Evolutionary conservation across 83 land plant genomes (phyloP).

Genomic region (Thuja plicata): DNA sequence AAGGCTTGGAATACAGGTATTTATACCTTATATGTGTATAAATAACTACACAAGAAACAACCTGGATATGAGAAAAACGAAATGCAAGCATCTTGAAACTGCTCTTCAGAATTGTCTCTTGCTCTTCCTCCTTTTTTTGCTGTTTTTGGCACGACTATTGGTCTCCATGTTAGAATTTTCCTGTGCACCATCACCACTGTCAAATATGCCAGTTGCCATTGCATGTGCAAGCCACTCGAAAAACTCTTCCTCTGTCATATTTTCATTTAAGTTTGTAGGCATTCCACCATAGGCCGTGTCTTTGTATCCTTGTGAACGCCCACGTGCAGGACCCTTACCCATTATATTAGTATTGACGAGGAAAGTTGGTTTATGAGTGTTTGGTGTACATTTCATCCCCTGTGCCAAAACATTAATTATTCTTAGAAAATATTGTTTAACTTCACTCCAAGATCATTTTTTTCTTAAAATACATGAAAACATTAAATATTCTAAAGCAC

Average conservation of each 20-base stretch:
- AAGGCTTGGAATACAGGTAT: background rate
- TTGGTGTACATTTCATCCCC: conserved; percentile 69
- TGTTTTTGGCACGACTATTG: background rate
- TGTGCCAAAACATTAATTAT: conserved; percentile 11
- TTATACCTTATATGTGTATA: background rate
- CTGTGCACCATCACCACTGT: conserved; percentile 27
- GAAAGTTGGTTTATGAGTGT: conserved; percentile 66
- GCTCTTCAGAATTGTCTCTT: background rate
- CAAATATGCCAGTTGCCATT: conserved; percentile 56
- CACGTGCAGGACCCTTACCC: conserved; percentile 42
- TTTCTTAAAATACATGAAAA: background rate
- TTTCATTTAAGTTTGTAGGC: conserved; percentile 48
- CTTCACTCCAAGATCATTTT: background rate
- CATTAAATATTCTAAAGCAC: background rate
- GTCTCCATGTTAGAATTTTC: background rate
- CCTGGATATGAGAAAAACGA: background rate
- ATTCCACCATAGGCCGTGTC: conserved; percentile 12
- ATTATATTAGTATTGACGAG: conserved; percentile 66
- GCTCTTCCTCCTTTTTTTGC: background rate
- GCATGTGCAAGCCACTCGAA: conserved; percentile 73
- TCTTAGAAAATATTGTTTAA: background rate
- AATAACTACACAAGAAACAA: background rate
- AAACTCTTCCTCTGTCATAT: conserved; percentile 52
- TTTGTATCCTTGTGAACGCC: conserved; percentile 41
- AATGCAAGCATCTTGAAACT: background rate